A percentile compares a stretch with the other conserved stretches of the same genome.
phyloP scores from a whole-genome alignment of 2,329 filamentous ascomycete genomes.

The Pyrenochaeta sp. region DNA sequence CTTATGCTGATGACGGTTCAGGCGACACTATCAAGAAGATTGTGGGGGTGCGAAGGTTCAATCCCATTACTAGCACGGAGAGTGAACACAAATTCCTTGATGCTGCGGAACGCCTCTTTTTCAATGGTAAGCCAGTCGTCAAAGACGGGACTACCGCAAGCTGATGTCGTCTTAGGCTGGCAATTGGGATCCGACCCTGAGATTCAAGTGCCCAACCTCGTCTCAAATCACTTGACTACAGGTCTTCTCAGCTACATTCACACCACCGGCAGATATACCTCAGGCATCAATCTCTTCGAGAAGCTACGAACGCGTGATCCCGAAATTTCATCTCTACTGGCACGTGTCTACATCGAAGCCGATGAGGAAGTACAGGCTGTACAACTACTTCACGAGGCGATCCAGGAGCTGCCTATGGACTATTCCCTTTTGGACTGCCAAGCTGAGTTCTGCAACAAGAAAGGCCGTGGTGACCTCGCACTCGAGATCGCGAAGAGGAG shows the following conservation, averaged over 20 bases:
- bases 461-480: constrained; percentile 86
- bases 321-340: constrained; percentile 91
- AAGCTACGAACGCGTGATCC: constrained; percentile 90
- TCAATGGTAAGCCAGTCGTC: constrained; percentile 69
- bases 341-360: constrained; percentile 90
- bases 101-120: constrained; percentile 93
- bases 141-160: neutral
- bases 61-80: constrained; percentile 97
- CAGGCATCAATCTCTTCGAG: constrained; percentile 96
- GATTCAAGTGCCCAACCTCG: constrained; percentile 95
- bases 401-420: constrained; percentile 95
- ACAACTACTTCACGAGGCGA: constrained; percentile 82
- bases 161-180: constrained; percentile 66
- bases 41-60: constrained; percentile 95
- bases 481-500: constrained; percentile 92
- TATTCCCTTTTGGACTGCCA: constrained; percentile 96
- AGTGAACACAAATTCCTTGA: constrained; percentile 96
- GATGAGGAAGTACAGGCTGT: constrained; percentile 98
- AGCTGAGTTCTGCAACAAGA: constrained; percentile 88
- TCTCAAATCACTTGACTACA: constrained; percentile 94
- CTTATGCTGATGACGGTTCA: constrained; percentile 93
- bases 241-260: constrained; percentile 94
- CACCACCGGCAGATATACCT: constrained; percentile 92
- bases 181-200: constrained; percentile 96
- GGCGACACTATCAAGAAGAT: constrained; percentile 96